Base-by-base conservation (phyloP, 108 stramenopile genomes). In the Epipyxis sp. region DNA sequence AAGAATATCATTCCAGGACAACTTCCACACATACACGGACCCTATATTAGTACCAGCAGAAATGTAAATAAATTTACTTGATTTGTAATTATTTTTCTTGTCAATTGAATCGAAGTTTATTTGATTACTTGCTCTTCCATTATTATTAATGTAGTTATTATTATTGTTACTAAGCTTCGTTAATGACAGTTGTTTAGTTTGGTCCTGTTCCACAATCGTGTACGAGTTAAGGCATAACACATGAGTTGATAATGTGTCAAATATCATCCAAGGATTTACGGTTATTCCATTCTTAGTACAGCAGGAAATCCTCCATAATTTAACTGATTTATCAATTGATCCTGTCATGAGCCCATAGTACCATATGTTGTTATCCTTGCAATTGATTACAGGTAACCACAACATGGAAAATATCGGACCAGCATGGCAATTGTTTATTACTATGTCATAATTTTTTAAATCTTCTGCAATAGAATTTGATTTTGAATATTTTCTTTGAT, bases 241-340 rank as follows among this genome's bases (percentile, higher is more conserved):
- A 37, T 65, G 61, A 10, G 61, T 65, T 65, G 61, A 65, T 37
- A 65, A 37, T 32, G 61, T 65, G 25, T 65, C 61, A 16, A 65
- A 37, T 32, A 65, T 32, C 61, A 13, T 65, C 34, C 61, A 65
- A 29, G 61, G 61, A 10, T 10, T 13, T 37, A 65, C 34, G 6
- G 3, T 6, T 10, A 65, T 3, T 29, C 61, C 61, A 3, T 65
- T 29, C 20, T 6, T 25, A 10, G 61, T 37, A 10, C 34, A 13
- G 25, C 61, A 35, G 10, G 27, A 29, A 32, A 65, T 25, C 10
- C 25, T 16, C 61, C 61, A 74, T 6, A 74, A 29, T 13, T 42
- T 37, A 6, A 74, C 71, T 29, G 27, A 13, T 37, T 42, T 27
- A 25, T 74, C 71, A 6, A 42, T 42, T 6, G 71, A 74, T 13